Evolutionary conservation across 306 rosid genomes (phyloP).

Genomic region (Lablab purpureus): DNA sequence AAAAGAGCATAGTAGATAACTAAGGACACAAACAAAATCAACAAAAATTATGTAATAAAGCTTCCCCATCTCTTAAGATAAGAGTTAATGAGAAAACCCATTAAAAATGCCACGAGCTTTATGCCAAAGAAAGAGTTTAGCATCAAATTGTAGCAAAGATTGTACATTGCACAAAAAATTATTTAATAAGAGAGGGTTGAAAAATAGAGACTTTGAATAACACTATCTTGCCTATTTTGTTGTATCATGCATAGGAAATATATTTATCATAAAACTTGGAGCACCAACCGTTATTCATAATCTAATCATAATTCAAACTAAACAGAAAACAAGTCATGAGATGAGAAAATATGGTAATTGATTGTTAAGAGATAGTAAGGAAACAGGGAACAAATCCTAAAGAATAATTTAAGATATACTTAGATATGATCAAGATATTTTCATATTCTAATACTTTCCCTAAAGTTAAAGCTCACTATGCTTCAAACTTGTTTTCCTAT

Average conservation of each 20-base stretch:
- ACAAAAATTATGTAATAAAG: not conserved
- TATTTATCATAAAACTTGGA: not conserved
- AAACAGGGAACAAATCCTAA: not conserved
- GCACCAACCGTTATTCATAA: too few relatives aligned
- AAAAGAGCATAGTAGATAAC: not conserved
- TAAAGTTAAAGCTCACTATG: not conserved
- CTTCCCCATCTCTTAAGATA: not conserved
- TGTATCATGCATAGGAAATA: not conserved
- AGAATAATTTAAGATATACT: not conserved
- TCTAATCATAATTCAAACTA: not conserved
- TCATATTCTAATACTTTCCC: not conserved
- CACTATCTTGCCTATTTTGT: too few relatives aligned
- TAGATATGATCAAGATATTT: not conserved
- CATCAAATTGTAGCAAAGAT: not conserved
- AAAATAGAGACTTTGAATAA: not conserved
- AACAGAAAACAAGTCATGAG: not conserved
- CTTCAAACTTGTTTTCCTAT: not conserved
- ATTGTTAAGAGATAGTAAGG: not conserved
- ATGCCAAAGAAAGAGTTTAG: not conserved
- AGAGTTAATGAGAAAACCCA: not conserved
- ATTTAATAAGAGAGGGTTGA: not conserved
- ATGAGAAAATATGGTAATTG: not conserved
- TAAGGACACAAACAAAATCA: not conserved
- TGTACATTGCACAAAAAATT: not conserved
- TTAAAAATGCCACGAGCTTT: not conserved